Conservation (phyloP, 495 filamentous ascomycete species). For the Hypoxylon cercidicola region DNA sequence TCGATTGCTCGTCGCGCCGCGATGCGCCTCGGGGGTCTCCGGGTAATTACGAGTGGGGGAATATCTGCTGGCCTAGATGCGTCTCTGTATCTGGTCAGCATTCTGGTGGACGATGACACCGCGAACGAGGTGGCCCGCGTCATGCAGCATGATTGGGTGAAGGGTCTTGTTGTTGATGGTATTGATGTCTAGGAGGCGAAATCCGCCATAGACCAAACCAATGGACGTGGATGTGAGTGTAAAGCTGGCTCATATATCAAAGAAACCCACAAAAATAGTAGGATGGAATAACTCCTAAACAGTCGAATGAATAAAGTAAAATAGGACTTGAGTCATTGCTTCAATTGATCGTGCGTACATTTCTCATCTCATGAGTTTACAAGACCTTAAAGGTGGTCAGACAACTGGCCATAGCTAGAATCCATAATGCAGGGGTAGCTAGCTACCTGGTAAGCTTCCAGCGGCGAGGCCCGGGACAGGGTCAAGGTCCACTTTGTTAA, state of each 20-base stretch:
- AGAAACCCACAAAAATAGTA: conserved; percentile 8
- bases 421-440: conserved; percentile 9
- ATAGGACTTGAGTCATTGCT: background rate
- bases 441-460: no score
- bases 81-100: conserved; percentile 78
- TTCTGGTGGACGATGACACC: conserved; percentile 72
- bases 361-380: background rate
- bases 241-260: conserved; percentile 18
- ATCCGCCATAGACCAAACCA: conserved; percentile 7
- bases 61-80: conserved; percentile 82
- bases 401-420: conserved; percentile 2
- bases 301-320: conserved; percentile 8
- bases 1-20: conserved; percentile 72
- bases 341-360: background rate
- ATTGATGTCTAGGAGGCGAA: conserved; percentile 69
- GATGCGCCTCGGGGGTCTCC: conserved; percentile 73
- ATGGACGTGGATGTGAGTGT: conserved; percentile 8
- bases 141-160: conserved; percentile 78
- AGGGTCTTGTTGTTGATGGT: conserved; percentile 75
- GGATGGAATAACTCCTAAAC: conserved; percentile 3
- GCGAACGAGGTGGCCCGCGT: conserved; percentile 73
- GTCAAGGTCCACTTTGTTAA: background rate
- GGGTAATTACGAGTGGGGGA: conserved; percentile 80
- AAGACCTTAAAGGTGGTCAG: background rate
- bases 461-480: conserved; percentile 1